These are phyloP conservation scores for Hypericum perforatum DNA, from an alignment of 345 rosid species.

Conservation along the genomic window DNA sequence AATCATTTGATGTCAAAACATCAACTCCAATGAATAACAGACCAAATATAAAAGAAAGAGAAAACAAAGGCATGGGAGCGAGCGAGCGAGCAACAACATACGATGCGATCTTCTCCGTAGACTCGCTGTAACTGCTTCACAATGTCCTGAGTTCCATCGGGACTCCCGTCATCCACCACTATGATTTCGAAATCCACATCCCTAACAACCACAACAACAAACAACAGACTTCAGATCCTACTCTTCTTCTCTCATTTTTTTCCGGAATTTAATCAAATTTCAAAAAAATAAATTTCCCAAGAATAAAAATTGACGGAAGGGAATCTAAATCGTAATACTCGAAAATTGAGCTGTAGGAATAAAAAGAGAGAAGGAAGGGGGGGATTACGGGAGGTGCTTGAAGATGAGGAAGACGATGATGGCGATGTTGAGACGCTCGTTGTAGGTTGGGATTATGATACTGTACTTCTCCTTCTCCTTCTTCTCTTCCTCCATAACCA, in stretches of 20 bases:
- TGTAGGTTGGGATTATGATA: slow-evolving; percentile 81
- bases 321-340: no score
- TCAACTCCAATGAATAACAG: slow-evolving; percentile 8
- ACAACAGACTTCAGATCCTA: background rate
- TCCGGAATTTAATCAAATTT: no score
- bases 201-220: background rate
- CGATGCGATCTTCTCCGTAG: slow-evolving; percentile 73
- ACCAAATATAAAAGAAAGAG: no score
- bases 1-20: slow-evolving; percentile 12
- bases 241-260: no score
- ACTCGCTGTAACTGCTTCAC: slow-evolving; percentile 69
- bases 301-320: no score
- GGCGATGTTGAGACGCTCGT: slow-evolving; percentile 91
- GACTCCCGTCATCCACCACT: slow-evolving; percentile 96
- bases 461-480: slow-evolving; percentile 55
- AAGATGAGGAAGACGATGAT: slow-evolving; percentile 77
- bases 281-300: no score
- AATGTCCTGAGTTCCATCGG: slow-evolving; percentile 88
- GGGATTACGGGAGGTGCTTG: slow-evolving; percentile 68
- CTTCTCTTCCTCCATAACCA: background rate
- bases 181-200: slow-evolving; percentile 80
- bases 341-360: no score
- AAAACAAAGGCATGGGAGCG: background rate
- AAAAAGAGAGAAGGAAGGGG: background rate
- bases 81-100: slow-evolving; percentile 26